Conservation (phyloP, 1,139 yeast genomes). For the Pichia sp. region DNA sequence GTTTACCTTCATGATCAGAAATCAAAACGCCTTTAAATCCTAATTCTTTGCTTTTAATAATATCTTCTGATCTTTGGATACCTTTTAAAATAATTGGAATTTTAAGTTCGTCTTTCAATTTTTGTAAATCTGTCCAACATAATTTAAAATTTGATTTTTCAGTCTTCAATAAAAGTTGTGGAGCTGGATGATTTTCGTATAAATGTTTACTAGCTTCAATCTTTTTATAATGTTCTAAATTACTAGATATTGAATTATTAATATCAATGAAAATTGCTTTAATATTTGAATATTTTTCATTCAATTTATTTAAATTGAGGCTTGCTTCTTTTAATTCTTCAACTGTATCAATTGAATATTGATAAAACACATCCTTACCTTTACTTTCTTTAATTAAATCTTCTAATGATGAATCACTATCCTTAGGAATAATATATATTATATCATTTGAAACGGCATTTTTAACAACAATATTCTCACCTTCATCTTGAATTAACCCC, state of each 20-base stretch:
- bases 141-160: conserved; percentile 14
- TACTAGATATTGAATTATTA: conserved; percentile 45
- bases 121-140: conserved; percentile 27
- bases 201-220: conserved; percentile 11
- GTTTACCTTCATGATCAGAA: conserved; percentile 69
- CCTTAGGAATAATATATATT: conserved; percentile 44
- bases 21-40: conserved; percentile 54
- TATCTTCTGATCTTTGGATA: conserved; percentile 46
- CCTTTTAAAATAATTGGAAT: conserved; percentile 48
- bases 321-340: conserved; percentile 28
- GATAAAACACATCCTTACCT: conserved; percentile 42
- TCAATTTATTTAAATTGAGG: conserved; percentile 23
- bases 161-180: conserved; percentile 5
- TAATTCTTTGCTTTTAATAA: conserved; percentile 43
- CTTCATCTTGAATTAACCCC: conserved; percentile 51
- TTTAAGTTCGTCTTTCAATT: conserved; percentile 37
- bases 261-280: conserved; percentile 48
- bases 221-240: conserved; percentile 33
- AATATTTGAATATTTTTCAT: conserved; percentile 34
- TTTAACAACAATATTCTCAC: conserved; percentile 44
- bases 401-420: conserved; percentile 40
- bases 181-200: conserved; percentile 10
- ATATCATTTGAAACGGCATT: conserved; percentile 37
- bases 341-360: conserved; percentile 37
- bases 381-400: conserved; percentile 38